Base-by-base conservation (phyloP, 2,329 filamentous ascomycete genomes). In the Paecilomyces dactylethromorphus region DNA sequence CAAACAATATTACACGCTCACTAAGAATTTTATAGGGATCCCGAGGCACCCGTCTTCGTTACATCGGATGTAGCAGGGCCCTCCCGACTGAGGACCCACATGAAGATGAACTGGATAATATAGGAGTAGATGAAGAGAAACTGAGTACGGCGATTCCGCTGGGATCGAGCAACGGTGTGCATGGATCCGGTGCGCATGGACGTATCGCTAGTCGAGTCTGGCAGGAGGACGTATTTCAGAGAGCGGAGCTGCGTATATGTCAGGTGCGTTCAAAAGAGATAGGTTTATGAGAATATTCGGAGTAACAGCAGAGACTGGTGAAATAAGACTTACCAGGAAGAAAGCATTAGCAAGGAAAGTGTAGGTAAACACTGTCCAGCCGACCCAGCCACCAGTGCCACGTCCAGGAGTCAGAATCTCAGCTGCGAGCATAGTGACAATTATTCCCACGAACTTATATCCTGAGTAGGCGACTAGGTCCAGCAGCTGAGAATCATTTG, bases 371-470 rank as follows among this genome's bases (percentile, higher is more conserved):
- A 96, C 83, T 8, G 83, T 78, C 92, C 93, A 97, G 67, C 91
- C 90, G 56, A 92, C 80, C 90, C 90, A 95, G 57, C 91, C 89
- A 55, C 92, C 89, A 2, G 91, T 94, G 22, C 93, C 90, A 68
- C 87, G 85, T 52, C 92, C 89, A 12, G 87, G 86, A 58, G 88
- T 95, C 64, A 90, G 76, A 15, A 91, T 82, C 74, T 95, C 90
- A 15, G 90, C 87, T 18, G 93, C 78, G 12, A 89, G 83, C 62
- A 97, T 86, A 0, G 92, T 97, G 55, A 90, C 83, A 61, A 99
- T 99, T 66, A 97, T 92, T 32, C 93, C 94, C 29, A 99, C 93
- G 70, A 99, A 99, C 76, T 99, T 99, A 79, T 99, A 99, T 21
- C 95, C 95, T 1, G 90, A 93, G 78, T 99, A 99, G 4, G 95